Conservation (phyloP, 208 protist species). For the Leishmania amazonensis region DNA sequence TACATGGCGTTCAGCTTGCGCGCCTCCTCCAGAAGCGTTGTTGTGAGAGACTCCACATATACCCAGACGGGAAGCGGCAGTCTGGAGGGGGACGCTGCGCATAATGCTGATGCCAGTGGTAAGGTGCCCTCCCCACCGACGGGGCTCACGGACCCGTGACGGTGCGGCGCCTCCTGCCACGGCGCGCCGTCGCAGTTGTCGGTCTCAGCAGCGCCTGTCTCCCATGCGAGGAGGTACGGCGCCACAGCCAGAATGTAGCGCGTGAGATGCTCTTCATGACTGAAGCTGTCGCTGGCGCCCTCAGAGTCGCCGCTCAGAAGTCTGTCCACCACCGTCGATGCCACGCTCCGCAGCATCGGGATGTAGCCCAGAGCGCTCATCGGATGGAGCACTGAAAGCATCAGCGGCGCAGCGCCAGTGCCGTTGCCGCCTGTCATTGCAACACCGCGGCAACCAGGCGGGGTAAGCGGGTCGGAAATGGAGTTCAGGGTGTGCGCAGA, state of each 20-base stretch:
- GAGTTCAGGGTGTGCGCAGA: conserved; percentile 4
- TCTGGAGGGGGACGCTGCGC: not conserved
- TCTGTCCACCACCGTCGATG: not conserved
- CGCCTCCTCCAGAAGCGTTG: conserved; percentile 28
- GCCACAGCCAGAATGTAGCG: conserved; percentile 23
- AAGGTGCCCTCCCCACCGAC: not conserved
- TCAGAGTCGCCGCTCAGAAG: not conserved
- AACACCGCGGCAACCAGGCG: not conserved
- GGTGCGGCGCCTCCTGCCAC: not conserved
- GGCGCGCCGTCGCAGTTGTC: not conserved
- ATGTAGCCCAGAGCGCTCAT: conserved; percentile 50
- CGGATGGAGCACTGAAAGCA: conserved; percentile 45
- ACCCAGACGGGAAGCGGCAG: conserved; percentile 29
- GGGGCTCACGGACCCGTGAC: not conserved
- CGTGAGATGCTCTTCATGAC: conserved; percentile 1
- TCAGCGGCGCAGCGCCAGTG: conserved; percentile 4
- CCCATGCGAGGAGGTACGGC: conserved; percentile 34
- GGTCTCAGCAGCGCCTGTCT: not conserved
- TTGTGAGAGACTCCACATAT: conserved; percentile 31
- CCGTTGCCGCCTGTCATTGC: not conserved
- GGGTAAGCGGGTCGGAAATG: not conserved
- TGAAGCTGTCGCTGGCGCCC: not conserved
- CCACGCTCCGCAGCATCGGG: conserved; percentile 23
- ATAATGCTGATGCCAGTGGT: not conserved
- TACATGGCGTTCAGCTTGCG: conserved; percentile 31